Evolutionary conservation across 495 filamentous ascomycete genomes (phyloP).

Genomic region (Chaetomidium leptoderma): DNA sequence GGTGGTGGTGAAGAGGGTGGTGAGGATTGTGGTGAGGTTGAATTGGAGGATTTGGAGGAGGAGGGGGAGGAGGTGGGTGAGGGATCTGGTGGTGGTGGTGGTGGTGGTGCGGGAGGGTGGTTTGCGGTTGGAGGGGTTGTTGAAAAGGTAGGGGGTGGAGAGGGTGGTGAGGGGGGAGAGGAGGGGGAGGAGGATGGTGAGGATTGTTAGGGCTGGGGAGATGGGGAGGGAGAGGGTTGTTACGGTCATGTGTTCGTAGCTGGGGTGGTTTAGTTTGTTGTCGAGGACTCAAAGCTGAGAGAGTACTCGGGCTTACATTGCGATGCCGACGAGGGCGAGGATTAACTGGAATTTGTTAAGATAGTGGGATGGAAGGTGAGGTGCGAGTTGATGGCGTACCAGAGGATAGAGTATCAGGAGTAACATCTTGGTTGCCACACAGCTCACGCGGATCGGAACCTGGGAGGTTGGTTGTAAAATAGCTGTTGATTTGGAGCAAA

Average conservation of each 20-base stretch:
- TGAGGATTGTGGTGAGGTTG: neutral
- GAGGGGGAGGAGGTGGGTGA: slow-evolving; percentile 13
- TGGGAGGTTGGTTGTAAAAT: too few species aligned
- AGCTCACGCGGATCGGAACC: neutral
- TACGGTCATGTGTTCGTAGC: slow-evolving; percentile 48
- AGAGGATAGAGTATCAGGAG: slow-evolving; percentile 9
- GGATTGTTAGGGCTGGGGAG: slow-evolving; percentile 42
- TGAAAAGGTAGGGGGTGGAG: slow-evolving; percentile 21
- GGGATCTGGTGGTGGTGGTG: slow-evolving; percentile 11
- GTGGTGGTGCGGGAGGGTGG: neutral
- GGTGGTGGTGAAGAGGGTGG: neutral
- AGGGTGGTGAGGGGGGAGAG: slow-evolving; percentile 42
- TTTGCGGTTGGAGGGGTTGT: neutral
- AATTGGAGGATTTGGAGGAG: too few species aligned
- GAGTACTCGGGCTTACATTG: slow-evolving; percentile 34
- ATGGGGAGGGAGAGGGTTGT: slow-evolving; percentile 50
- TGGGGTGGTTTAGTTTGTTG: slow-evolving; percentile 20
- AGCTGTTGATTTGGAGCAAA: too few species aligned
- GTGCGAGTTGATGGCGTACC: neutral
- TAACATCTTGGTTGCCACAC: neutral
- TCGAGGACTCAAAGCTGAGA: neutral
- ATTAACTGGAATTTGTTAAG: slow-evolving; percentile 12
- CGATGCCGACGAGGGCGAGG: slow-evolving; percentile 27
- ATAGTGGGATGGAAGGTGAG: neutral
- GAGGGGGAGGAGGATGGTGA: slow-evolving; percentile 51